These are phyloP conservation scores for Ceratobasidium theobromae DNA, from an alignment of 1,284 basidiomycete species.

Conservation along the genomic window DNA sequence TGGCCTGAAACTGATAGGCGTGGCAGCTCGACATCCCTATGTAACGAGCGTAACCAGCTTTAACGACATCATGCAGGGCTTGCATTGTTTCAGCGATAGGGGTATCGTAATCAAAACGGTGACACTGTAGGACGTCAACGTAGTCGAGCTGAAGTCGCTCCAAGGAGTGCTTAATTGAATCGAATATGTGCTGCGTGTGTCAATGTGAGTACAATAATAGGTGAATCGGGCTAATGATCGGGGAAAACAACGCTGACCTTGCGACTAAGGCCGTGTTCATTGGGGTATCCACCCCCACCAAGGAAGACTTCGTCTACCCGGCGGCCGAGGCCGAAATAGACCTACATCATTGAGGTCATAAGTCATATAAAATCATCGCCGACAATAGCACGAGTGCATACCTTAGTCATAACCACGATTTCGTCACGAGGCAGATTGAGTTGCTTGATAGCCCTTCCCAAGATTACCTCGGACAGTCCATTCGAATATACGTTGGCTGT, in stretches of 20 bases:
- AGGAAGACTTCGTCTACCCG: not conserved
- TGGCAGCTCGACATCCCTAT: constrained; percentile 45
- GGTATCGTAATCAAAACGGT: constrained; percentile 36
- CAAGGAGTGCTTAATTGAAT: not conserved
- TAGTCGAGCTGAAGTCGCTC: no score
- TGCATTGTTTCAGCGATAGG: constrained; percentile 49
- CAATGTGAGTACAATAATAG: not conserved
- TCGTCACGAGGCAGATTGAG: constrained; percentile 36
- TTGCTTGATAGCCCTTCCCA: constrained; percentile 38
- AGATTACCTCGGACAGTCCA: constrained; percentile 33
- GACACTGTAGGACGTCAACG: constrained; percentile 38
- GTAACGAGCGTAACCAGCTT: constrained; percentile 47
- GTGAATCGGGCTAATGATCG: constrained; percentile 15
- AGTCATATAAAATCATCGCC: not conserved
- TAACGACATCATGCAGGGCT: constrained; percentile 49
- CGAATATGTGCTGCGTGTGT: constrained; percentile 39
- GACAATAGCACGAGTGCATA: constrained; percentile 14
- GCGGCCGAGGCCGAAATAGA: constrained; percentile 9
- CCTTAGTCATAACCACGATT: constrained; percentile 38
- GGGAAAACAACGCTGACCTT: constrained; percentile 19
- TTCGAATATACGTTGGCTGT: constrained; percentile 33
- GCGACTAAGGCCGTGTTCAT: constrained; percentile 31
- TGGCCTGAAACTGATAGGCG: constrained; percentile 39
- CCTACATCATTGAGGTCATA: not conserved
- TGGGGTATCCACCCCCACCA: constrained; percentile 17